Evolutionary conservation across 2,329 filamentous ascomycete genomes (phyloP).

Genomic region (Neobulgaria alba): DNA sequence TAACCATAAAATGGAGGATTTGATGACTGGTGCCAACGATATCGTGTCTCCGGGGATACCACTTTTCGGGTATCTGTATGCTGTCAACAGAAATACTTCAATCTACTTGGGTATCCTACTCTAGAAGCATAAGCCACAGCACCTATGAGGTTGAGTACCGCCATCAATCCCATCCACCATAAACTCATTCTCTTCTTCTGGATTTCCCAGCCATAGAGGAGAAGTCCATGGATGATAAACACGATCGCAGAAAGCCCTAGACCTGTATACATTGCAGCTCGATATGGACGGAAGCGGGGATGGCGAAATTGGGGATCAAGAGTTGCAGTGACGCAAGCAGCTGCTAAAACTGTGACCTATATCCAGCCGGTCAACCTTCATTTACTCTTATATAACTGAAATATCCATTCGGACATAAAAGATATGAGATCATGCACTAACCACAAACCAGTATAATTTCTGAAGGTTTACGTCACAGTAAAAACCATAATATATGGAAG

Average conservation of each 20-base stretch:
- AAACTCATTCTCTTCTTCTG: conserved; percentile 12
- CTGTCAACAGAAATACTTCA: no score
- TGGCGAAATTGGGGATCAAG: not conserved
- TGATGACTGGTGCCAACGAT: not conserved
- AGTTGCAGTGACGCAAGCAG: no score
- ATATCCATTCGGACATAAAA: no score
- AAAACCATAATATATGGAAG: conserved; percentile 34
- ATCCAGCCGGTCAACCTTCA: conserved; percentile 35
- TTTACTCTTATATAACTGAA: no score
- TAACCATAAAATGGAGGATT: conserved; percentile 16
- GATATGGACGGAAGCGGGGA: conserved; percentile 13
- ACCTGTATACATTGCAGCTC: conserved; percentile 18
- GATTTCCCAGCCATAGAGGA: conserved; percentile 10
- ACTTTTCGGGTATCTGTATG: not conserved
- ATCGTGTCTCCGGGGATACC: not conserved
- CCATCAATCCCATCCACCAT: conserved; percentile 7
- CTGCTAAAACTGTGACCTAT: conserved; percentile 1
- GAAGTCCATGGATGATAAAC: conserved; percentile 21
- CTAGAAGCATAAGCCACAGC: conserved; percentile 3
- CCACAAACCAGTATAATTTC: conserved; percentile 30
- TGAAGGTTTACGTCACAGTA: conserved; percentile 31
- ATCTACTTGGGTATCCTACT: not conserved
- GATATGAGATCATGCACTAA: not conserved
- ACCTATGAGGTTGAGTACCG: conserved; percentile 6
- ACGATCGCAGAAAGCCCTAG: conserved; percentile 22